Evolutionary conservation across 148 eudicot genomes (phyloP).

Genomic region (Polygonum maritimum): DNA sequence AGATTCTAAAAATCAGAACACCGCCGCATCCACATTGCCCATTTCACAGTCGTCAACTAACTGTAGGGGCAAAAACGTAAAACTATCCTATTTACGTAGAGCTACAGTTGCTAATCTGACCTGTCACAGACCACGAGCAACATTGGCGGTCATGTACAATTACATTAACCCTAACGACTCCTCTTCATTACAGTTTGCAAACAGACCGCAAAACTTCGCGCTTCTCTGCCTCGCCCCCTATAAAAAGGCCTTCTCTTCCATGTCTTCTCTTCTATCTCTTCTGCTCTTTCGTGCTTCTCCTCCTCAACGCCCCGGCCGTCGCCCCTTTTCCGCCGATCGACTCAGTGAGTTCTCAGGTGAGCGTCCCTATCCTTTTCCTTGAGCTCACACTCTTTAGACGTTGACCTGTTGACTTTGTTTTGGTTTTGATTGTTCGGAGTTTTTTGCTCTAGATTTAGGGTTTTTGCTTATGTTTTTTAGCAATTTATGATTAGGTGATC

Average conservation of each 20-base stretch:
- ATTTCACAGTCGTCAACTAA: neutral
- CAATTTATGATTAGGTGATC: neutral
- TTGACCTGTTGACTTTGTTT: neutral
- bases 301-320: neutral
- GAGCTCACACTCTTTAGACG: neutral
- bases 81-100: too few relatives aligned
- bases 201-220: neutral
- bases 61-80: neutral
- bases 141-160: neutral
- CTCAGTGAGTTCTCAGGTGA: neutral
- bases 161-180: neutral
- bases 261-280: neutral
- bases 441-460: neutral
- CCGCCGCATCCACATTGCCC: neutral
- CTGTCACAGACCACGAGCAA: neutral
- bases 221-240: neutral
- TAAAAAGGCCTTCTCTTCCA: neutral
- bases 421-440: neutral
- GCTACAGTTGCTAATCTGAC: neutral
- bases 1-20: neutral
- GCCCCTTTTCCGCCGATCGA: neutral
- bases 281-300: neutral
- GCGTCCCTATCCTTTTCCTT: neutral
- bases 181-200: neutral
- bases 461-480: neutral